These are phyloP conservation scores for Raphanus hybrid DNA, from an alignment of 441 rosid genomes.

Conservation along the genomic window DNA sequence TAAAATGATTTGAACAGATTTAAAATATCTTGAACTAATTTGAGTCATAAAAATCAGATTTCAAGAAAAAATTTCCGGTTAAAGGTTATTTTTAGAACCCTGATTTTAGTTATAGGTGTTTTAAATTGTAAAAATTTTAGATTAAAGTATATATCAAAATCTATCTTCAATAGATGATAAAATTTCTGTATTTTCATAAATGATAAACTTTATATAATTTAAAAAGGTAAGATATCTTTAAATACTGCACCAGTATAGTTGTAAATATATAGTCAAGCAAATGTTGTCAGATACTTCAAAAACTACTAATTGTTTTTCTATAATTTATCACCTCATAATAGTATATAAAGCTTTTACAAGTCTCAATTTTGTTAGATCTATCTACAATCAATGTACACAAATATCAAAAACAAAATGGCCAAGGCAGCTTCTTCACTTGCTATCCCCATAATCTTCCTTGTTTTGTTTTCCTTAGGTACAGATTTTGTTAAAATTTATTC, in stretches of 20 bases:
- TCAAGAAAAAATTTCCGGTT: too few relatives aligned
- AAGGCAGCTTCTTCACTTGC: background rate
- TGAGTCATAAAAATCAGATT: too few relatives aligned
- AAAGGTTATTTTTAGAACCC: too few relatives aligned
- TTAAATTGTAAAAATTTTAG: background rate
- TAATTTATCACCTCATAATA: background rate
- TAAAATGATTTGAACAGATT: too few relatives aligned
- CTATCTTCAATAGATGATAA: background rate
- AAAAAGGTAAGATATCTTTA: background rate
- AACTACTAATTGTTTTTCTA: background rate
- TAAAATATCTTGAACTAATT: too few relatives aligned
- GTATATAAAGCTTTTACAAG: background rate
- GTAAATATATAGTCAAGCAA: background rate
- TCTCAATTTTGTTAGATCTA: background rate
- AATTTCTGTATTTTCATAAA: too few relatives aligned
- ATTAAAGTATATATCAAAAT: background rate
- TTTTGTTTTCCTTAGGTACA: background rate
- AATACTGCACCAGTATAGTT: background rate
- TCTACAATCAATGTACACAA: background rate
- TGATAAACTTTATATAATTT: too few relatives aligned
- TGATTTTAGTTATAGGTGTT: too few relatives aligned
- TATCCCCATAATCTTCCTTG: background rate
- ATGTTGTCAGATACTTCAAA: background rate
- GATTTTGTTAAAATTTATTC: background rate
- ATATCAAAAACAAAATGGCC: background rate